phyloP scores from a whole-genome alignment of 345 rosid genomes.

The Salix exigua region DNA sequence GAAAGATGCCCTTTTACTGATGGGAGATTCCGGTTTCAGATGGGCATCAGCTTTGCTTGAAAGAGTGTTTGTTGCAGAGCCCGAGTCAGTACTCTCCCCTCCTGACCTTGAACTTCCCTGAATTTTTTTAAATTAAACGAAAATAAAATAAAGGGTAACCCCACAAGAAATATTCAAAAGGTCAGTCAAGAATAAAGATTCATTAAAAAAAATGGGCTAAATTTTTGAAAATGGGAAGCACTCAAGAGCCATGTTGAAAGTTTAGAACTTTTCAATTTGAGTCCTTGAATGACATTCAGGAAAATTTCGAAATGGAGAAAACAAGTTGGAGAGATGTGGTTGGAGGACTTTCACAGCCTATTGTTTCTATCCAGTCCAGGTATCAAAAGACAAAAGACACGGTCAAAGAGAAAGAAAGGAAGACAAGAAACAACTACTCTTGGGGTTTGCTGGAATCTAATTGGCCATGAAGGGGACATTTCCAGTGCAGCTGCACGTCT shows the following conservation, averaged over 20 bases:
- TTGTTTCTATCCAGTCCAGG: background rate
- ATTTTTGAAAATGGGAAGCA: slow-evolving; percentile 4
- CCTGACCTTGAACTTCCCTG: slow-evolving; percentile 89
- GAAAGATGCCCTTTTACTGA: slow-evolving; percentile 52
- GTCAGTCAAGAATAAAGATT: slow-evolving; percentile 5
- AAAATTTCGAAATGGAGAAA: background rate
- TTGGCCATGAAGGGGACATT: slow-evolving; percentile 99
- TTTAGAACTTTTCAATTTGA: background rate
- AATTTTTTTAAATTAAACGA: slow-evolving; percentile 11
- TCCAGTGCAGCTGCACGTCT: slow-evolving; percentile 97
- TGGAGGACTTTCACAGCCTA: background rate
- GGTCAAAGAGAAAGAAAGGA: slow-evolving; percentile 53
- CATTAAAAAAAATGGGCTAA: background rate
- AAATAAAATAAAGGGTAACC: slow-evolving; percentile 10
- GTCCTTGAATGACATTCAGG: background rate
- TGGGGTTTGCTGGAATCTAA: slow-evolving; percentile 89
- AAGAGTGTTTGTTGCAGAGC: slow-evolving; percentile 67
- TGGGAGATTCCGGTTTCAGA: slow-evolving; percentile 73
- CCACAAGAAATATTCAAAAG: slow-evolving; percentile 13
- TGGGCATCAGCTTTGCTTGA: slow-evolving; percentile 70
- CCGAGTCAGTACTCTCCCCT: slow-evolving; percentile 81
- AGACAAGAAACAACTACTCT: slow-evolving; percentile 48
- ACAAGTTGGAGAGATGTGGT: background rate
- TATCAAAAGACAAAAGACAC: slow-evolving; percentile 28
- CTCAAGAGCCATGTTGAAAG: slow-evolving; percentile 11